These are phyloP conservation scores for Aureobasidium leucospermi DNA, from an alignment of 2,329 filamentous ascomycete species.

Conservation along the genomic window DNA sequence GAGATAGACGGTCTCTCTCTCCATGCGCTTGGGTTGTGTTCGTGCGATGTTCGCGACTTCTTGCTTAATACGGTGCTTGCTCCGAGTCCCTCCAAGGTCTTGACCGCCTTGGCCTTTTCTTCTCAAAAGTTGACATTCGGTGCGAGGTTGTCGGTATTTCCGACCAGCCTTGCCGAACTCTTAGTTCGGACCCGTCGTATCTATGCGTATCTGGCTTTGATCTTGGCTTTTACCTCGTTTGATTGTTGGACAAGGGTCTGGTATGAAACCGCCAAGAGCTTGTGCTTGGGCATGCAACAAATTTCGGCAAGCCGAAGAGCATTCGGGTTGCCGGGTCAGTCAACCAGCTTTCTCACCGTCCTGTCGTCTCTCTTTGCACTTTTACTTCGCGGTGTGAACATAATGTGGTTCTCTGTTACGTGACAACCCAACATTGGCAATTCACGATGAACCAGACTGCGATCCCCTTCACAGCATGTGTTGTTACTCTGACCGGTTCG, in stretches of 20 bases:
- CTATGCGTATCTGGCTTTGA: not conserved
- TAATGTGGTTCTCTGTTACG: not conserved
- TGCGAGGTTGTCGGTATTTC: not conserved
- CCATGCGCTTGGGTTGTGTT: not conserved
- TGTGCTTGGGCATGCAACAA: not conserved
- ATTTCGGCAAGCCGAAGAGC: not conserved
- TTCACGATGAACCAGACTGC: not conserved
- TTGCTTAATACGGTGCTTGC: slow-evolving; percentile 3
- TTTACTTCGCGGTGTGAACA: not conserved
- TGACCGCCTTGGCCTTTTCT: not conserved
- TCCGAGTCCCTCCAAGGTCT: not conserved
- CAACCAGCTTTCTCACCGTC: not conserved
- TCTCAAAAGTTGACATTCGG: not conserved
- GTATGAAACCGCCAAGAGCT: slow-evolving; percentile 11
- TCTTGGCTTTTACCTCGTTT: not conserved
- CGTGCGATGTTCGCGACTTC: not conserved
- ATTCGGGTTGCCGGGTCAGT: not conserved
- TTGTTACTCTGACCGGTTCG: not conserved
- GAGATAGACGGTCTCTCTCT: not conserved
- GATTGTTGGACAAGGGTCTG: slow-evolving; percentile 1
- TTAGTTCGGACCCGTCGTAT: not conserved
- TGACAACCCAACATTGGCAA: not conserved
- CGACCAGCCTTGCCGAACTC: not conserved
- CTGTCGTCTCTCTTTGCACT: not conserved
- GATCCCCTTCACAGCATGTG: not conserved